Evolutionary conservation across 495 filamentous ascomycete species (phyloP).

Genomic region (Achaetomiella virescens): DNA sequence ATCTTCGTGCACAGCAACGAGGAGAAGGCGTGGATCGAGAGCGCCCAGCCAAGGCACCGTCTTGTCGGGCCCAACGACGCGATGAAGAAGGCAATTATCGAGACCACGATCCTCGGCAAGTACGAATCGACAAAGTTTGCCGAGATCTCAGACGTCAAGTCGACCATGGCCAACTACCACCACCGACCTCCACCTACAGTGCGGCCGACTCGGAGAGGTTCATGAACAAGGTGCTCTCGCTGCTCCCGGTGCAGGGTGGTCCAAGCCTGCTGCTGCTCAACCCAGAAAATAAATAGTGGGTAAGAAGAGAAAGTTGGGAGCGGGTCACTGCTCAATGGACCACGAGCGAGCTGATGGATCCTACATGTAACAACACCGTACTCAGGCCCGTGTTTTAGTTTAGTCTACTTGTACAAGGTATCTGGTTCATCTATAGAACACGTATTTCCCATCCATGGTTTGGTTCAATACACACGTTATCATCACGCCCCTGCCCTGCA

Average conservation of each 20-base stretch:
- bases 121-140: constrained; percentile 30
- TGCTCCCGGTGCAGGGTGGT: constrained; percentile 19
- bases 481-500: neutral
- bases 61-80: constrained; percentile 16
- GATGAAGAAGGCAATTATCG: constrained; percentile 34
- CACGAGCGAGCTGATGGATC: neutral
- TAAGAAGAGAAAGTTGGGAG: neutral
- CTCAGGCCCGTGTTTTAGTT: constrained; percentile 5
- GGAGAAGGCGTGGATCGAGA: constrained; percentile 36
- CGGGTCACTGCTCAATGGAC: no score
- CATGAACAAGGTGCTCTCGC: constrained; percentile 19
- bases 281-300: constrained; percentile 13
- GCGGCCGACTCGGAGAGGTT: constrained; percentile 18
- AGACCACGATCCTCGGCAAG: constrained; percentile 36
- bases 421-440: constrained; percentile 18
- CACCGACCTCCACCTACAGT: constrained; percentile 22
- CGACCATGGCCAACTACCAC: constrained; percentile 31
- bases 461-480: neutral
- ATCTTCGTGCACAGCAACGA: constrained; percentile 27
- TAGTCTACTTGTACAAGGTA: constrained; percentile 18
- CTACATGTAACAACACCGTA: constrained; percentile 20
- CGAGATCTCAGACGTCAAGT: constrained; percentile 28
- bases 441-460: constrained; percentile 8
- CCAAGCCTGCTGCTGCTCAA: constrained; percentile 4
- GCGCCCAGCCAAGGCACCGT: constrained; percentile 6